phyloP scores from a whole-genome alignment of 2,329 filamentous ascomycete genomes.

The Fusarium odoratissimum region DNA sequence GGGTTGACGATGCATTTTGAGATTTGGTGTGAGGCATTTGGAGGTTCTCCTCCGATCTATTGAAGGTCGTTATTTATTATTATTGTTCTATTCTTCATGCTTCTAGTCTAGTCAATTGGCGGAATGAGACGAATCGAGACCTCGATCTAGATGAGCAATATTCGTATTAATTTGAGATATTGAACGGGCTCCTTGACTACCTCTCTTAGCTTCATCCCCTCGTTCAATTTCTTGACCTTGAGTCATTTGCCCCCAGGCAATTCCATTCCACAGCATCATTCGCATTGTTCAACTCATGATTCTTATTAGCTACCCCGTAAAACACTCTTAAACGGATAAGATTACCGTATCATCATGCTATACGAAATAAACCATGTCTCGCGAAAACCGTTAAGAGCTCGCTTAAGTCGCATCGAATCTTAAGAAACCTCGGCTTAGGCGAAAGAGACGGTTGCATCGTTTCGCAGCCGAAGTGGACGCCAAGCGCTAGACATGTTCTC shows the following conservation, averaged over 20 bases:
- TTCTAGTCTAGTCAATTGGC: neutral
- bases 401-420: constrained; percentile 6
- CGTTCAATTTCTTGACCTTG: too few species aligned
- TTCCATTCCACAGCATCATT: neutral
- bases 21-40: constrained; percentile 29
- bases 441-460: constrained; percentile 38
- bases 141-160: neutral
- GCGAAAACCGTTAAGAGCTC: constrained; percentile 10
- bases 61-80: neutral
- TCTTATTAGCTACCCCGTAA: neutral
- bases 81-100: neutral
- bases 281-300: neutral
- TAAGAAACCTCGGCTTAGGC: constrained; percentile 24
- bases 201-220: neutral
- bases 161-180: fast-evolving
- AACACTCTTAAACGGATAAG: neutral
- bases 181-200: neutral
- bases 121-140: neutral
- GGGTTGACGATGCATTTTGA: constrained; percentile 5
- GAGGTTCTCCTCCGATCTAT: neutral
- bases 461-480: constrained; percentile 42
- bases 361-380: constrained; percentile 21
- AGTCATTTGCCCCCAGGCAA: neutral
- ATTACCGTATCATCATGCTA: neutral
- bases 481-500: neutral